Percentiles rank a stretch among this genome's conserved stretches.
phyloP scores from a whole-genome alignment of 2,329 filamentous ascomycete genomes.

The Cytospora schulzeri region DNA sequence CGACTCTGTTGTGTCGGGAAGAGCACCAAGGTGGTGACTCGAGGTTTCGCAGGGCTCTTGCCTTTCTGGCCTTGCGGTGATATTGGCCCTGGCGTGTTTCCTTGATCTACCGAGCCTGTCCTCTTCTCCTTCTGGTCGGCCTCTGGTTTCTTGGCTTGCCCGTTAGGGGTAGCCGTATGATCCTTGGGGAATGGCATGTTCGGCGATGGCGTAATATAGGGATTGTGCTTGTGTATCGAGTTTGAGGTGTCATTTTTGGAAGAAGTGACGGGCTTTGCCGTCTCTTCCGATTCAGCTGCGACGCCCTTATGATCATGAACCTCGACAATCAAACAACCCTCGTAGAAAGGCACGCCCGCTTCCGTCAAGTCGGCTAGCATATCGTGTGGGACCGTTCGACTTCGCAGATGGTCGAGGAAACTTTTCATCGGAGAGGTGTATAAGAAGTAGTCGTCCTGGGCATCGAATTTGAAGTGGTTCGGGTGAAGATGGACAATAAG shows the following conservation, averaged over 20 bases:
- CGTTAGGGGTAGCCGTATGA: slow-evolving; percentile 35
- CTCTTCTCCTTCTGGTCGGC: slow-evolving; percentile 44
- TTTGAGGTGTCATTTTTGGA: slow-evolving; percentile 68
- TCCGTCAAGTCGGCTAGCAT: slow-evolving; percentile 77
- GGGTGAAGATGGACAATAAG: slow-evolving; percentile 83
- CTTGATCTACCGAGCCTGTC: slow-evolving; percentile 54
- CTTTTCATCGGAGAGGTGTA: slow-evolving; percentile 92
- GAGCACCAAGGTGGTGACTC: slow-evolving; percentile 76
- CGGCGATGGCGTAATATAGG: slow-evolving; percentile 85
- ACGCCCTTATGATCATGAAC: slow-evolving; percentile 83
- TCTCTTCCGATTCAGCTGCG: slow-evolving; percentile 61
- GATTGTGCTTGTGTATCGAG: slow-evolving; percentile 91
- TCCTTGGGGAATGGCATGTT: slow-evolving; percentile 74
- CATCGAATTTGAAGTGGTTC: slow-evolving; percentile 88
- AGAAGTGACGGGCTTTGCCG: slow-evolving; percentile 51
- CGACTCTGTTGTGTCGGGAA: slow-evolving; percentile 79
- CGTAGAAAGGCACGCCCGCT: slow-evolving; percentile 79
- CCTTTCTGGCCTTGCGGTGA: slow-evolving; percentile 50
- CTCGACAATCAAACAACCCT: slow-evolving; percentile 92
- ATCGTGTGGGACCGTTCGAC: slow-evolving; percentile 83
- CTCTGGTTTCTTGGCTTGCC: slow-evolving; percentile 33
- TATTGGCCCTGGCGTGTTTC: slow-evolving; percentile 57
- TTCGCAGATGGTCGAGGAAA: slow-evolving; percentile 74
- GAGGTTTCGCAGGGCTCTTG: slow-evolving; percentile 58
- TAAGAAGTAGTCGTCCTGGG: slow-evolving; percentile 87